Evolutionary conservation across 257 asterid genomes (phyloP), one percentile per base, ranked within the genome.

Genomic region (Solanum virginianum): DNA sequence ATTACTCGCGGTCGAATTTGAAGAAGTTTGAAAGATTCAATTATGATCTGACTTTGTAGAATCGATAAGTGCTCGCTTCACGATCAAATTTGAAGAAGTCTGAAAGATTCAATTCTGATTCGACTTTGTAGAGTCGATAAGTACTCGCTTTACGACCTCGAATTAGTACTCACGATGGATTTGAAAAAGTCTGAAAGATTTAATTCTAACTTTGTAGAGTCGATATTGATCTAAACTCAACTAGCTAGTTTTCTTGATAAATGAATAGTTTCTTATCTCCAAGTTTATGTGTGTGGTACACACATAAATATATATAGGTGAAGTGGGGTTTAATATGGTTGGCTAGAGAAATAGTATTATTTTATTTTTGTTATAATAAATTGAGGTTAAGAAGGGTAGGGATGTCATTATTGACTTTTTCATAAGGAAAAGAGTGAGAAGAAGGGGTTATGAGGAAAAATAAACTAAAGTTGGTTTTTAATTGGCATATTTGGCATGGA

Each of bases 61-160:
- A 36, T 4, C 6, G 41, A 89, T 89, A 26, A 70, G 79, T 18
- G 18, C 75, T 32, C 79, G 9, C 4, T 39, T 8, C 14, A 69
- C 53, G 53, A 36, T 20, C 0, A 2, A 57, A 57, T 20, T 57
- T 9, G 0, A 0, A 20, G 4, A 60, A 26, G 0, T 2, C 1
- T 1, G 14, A 20, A 57, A 57, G 3, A 57, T 57, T 22, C 12
- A 12, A 60, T 60, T 2, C 36, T 60, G 24, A 36, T 36, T 5
- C 41, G 1, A 60, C 32, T 60, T 60, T 49, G 16, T 60, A 10
- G 65, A 59, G 51, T 36, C 41, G 6, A 36, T 36, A 36, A 36
- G 6, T 43, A 43, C 8, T 43, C 47, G 8, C 47, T 7, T 43
- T 7, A 43, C 47, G 10, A 43, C 8, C 47, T 41, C 45, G 3